Evolutionary conservation across 768 basidiomycete genomes (phyloP).

Genomic region (Lentinula boryana): DNA sequence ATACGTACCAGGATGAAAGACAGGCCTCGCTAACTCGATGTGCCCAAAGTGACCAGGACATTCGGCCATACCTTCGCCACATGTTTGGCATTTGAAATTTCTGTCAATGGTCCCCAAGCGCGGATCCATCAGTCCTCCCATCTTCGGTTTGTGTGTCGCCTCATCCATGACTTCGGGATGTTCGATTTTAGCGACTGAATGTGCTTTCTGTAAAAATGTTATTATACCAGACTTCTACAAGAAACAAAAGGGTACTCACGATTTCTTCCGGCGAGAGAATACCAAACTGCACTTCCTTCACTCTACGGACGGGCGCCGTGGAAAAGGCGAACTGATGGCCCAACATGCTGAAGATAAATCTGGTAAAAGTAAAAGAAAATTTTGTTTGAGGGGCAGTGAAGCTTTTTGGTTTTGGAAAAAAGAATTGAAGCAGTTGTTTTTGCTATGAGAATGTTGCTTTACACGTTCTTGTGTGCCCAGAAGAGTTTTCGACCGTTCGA

Average conservation of each 20-base stretch:
- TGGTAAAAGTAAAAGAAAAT: background rate
- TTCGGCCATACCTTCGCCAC: constrained; percentile 99
- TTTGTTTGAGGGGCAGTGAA: background rate
- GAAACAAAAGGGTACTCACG: constrained; percentile 41
- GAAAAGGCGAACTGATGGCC: constrained; percentile 91
- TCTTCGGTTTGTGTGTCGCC: constrained; percentile 80
- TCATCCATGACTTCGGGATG: constrained; percentile 99
- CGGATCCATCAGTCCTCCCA: constrained; percentile 95
- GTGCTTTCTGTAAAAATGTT: constrained; percentile 73
- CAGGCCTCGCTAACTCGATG: constrained; percentile 94
- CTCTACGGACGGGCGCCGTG: constrained; percentile 89
- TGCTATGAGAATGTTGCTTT: background rate
- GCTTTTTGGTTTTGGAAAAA: background rate
- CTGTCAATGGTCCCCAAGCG: constrained; percentile 97
- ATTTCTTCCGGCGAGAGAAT: constrained; percentile 99
- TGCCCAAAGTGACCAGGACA: constrained; percentile 99
- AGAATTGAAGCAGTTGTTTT: background rate
- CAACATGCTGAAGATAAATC: constrained; percentile 45
- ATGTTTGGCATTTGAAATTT: constrained; percentile 99
- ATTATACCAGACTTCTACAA: constrained; percentile 12
- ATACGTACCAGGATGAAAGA: constrained; percentile 87
- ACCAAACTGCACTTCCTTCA: constrained; percentile 97
- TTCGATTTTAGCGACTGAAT: constrained; percentile 97
- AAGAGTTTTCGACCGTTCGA: background rate
- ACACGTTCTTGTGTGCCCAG: background rate